These are phyloP conservation scores for Parasarocladium wereldwijsianum DNA, from an alignment of 2,329 filamentous ascomycete species.

Conservation along the genomic window DNA sequence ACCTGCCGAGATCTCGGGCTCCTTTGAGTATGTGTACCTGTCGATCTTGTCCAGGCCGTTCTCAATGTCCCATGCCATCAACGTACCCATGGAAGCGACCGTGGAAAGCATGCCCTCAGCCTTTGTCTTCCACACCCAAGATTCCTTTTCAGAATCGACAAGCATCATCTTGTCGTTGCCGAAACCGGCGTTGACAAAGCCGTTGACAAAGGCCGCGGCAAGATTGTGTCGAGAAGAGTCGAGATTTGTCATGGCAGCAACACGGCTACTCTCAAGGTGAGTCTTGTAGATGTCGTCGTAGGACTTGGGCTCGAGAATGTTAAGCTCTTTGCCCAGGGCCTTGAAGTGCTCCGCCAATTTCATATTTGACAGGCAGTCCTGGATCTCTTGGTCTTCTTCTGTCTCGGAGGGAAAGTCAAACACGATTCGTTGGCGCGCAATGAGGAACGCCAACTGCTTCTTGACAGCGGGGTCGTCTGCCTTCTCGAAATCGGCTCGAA, in stretches of 20 bases:
- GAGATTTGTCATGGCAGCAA: conserved; percentile 82
- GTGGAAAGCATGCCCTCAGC: conserved; percentile 96
- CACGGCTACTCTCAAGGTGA: conserved; percentile 87
- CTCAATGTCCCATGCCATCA: conserved; percentile 89
- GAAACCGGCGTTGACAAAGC: conserved; percentile 91
- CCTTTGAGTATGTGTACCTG: conserved; percentile 74
- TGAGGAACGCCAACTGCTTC: conserved; percentile 88
- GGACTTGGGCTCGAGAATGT: conserved; percentile 90
- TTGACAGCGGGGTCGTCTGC: conserved; percentile 70
- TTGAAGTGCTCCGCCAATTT: conserved; percentile 89
- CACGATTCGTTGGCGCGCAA: conserved; percentile 80
- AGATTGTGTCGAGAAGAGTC: conserved; percentile 94
- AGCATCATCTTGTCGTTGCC: conserved; percentile 98
- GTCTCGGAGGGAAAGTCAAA: conserved; percentile 52
- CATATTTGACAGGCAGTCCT: conserved; percentile 76
- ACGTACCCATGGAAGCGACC: conserved; percentile 79
- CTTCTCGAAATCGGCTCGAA: conserved; percentile 66
- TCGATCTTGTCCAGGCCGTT: conserved; percentile 87
- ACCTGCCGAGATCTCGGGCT: conserved; percentile 75
- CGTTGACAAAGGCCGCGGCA: conserved; percentile 90
- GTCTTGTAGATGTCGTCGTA: conserved; percentile 99
- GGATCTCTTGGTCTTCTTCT: conserved; percentile 48
- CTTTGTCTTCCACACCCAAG: conserved; percentile 99
- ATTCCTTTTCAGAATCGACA: conserved; percentile 71
- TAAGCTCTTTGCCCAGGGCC: conserved; percentile 83